Evolutionary conservation across 768 basidiomycete genomes (phyloP).

Genomic region (Suillus fuscotomentosus): DNA sequence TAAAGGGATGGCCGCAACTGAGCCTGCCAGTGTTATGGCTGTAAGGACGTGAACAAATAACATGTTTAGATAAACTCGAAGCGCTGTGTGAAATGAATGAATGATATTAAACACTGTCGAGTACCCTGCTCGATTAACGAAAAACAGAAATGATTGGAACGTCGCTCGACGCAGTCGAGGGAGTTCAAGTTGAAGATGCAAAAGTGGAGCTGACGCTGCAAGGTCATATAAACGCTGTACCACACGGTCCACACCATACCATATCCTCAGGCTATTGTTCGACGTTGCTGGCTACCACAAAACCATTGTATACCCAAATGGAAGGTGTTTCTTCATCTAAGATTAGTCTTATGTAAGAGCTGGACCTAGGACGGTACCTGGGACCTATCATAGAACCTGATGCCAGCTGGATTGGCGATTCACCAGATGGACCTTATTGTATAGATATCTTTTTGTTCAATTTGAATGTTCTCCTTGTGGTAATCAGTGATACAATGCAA

Average conservation of each 20-base stretch:
- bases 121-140: constrained; percentile 1
- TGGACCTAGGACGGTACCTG: background rate
- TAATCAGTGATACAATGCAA: background rate
- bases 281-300: background rate
- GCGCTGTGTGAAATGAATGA: background rate
- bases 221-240: background rate
- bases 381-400: background rate
- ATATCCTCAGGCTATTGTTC: background rate
- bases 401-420: background rate
- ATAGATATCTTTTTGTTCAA: background rate
- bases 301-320: background rate
- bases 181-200: background rate
- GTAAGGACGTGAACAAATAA: constrained; percentile 10
- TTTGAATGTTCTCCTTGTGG: background rate
- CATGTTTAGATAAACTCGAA: constrained; percentile 13
- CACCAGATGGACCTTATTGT: background rate
- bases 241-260: background rate
- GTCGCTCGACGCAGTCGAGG: constrained; percentile 10
- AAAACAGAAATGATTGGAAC: background rate
- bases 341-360: background rate
- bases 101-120: background rate
- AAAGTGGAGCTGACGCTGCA: background rate
- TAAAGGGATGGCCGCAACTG: constrained; percentile 17
- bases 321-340: background rate
- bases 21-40: constrained; percentile 11